A percentile compares a stretch with the other conserved stretches of the same genome.
Evolutionary conservation across 345 rosid species (phyloP).

Genomic region (Aurinia saxatilis): DNA sequence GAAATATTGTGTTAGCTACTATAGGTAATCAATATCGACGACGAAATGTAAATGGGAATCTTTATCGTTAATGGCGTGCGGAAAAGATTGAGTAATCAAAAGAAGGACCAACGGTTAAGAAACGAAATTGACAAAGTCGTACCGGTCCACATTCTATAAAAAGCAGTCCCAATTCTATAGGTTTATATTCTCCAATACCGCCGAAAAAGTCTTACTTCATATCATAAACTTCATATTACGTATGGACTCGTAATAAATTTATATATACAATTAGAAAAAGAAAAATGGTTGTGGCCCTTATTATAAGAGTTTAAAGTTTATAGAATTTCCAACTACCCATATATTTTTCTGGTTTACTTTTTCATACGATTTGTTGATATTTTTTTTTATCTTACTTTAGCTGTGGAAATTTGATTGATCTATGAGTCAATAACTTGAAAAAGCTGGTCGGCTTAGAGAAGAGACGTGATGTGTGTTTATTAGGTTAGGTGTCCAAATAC

Average conservation of each 20-base stretch:
- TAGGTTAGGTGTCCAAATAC: background rate
- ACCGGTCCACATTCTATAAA: constrained; percentile 26
- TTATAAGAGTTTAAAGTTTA: background rate
- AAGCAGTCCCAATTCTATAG: constrained; percentile 26
- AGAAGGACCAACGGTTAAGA: constrained; percentile 2
- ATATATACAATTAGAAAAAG: background rate
- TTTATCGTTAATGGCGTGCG: constrained; percentile 25
- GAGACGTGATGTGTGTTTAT: background rate
- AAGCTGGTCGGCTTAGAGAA: background rate
- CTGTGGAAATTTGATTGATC: background rate
- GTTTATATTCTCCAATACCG: constrained; percentile 4
- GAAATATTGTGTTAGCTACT: background rate
- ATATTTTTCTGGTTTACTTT: background rate
- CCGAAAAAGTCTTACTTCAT: constrained; percentile 5
- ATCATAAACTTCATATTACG: background rate
- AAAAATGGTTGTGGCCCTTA: background rate
- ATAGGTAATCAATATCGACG: background rate
- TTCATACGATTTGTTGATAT: background rate
- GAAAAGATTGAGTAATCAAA: background rate
- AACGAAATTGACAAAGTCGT: constrained; percentile 17
- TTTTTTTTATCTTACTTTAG: background rate
- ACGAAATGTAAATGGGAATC: background rate
- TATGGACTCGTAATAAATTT: background rate
- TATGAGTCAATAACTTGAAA: background rate
- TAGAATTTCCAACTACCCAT: background rate